Conservation (phyloP, 768 basidiomycete species). For the Mycena alexandri region DNA sequence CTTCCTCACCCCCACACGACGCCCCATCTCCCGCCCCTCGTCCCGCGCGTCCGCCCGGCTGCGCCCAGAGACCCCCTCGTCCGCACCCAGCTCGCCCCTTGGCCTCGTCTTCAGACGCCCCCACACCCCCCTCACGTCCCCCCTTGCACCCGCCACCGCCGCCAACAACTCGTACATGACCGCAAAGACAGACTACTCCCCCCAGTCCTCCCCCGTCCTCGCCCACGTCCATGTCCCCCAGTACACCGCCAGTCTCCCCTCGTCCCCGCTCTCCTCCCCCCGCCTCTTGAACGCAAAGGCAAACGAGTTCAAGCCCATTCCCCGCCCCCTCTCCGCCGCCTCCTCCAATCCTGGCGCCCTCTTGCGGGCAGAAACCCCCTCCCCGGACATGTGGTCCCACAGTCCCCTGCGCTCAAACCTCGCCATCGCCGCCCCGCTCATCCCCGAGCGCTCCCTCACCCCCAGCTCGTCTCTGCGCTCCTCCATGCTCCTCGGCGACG, state of each 20-base stretch:
- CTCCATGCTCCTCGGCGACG: constrained; percentile 69
- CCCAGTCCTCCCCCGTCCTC: constrained; percentile 77
- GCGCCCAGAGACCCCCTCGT: constrained; percentile 82
- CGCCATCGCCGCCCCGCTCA: constrained; percentile 90
- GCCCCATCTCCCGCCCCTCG: constrained; percentile 84
- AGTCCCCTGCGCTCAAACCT: constrained; percentile 82
- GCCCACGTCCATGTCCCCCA: constrained; percentile 70
- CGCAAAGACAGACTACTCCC: constrained; percentile 66
- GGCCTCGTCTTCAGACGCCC: constrained; percentile 81
- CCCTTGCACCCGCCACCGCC: constrained; percentile 69
- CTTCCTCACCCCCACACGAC: constrained; percentile 83
- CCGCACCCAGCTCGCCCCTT: constrained; percentile 83
- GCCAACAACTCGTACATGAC: constrained; percentile 66
- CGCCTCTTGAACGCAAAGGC: constrained; percentile 92
- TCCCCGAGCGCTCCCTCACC: constrained; percentile 80
- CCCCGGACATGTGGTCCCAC: constrained; percentile 92
- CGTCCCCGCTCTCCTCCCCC: constrained; percentile 88
- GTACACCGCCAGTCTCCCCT: constrained; percentile 84
- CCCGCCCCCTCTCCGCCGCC: constrained; percentile 82
- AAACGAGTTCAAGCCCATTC: constrained; percentile 88
- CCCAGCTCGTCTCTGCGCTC: constrained; percentile 80
- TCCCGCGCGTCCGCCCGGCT: constrained; percentile 80
- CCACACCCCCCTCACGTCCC: constrained; percentile 84
- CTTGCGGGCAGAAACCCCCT: constrained; percentile 83
- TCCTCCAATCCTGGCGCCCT: constrained; percentile 71